Base-by-base conservation (phyloP, 108 stramenopile species). In the Skeletonema potamos region DNA sequence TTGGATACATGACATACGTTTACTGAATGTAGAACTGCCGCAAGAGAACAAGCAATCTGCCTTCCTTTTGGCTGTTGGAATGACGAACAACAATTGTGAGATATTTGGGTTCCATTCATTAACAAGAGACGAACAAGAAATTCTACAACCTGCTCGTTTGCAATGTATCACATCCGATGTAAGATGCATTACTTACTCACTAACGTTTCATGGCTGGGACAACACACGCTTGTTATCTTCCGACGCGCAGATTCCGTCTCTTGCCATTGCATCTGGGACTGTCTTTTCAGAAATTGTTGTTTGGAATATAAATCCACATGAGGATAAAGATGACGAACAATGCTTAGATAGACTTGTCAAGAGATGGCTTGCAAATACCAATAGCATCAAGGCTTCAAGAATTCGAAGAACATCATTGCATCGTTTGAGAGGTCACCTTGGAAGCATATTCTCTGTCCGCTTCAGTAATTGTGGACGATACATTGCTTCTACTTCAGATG, bases 401-500 rank as follows among this genome's bases (percentile, higher is more conserved):
- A 51, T 43, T 32, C 43, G 33, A 54, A 46, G 46, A 15, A 34
- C 18, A 27, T 59, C 70, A 41, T 41, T 71, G 36, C 58, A 67
- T 66, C 33, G 75, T 44, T 85, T 91, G 3, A 43, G 62, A 55
- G 90, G 87, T 4, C 90, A 91, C 51, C 83, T 81, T 41, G 90
- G 90, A 26, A 84, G 86, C 51, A 76, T 91, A 32, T 82, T 83
- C 62, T 72, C 81, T 22, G 79, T 88, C 20, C 62, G 65, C 54
- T 86, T 85, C 30, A 73, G 72, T 62, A 20, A 22, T 13, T 29
- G 37, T 43, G 87, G 64, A 20, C 61, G 55, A 44, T 72, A 63
- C 18, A 58, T 93, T 9, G 89, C 83, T 12, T 89, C 89, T 4
- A 81, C 85, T 7, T 88, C 87, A 17, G 89, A 93, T 66, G 92